Evolutionary conservation across 495 filamentous ascomycete species (phyloP), one percentile per base, ranked within the genome.

Genomic region (Penicillium samsonianum): DNA sequence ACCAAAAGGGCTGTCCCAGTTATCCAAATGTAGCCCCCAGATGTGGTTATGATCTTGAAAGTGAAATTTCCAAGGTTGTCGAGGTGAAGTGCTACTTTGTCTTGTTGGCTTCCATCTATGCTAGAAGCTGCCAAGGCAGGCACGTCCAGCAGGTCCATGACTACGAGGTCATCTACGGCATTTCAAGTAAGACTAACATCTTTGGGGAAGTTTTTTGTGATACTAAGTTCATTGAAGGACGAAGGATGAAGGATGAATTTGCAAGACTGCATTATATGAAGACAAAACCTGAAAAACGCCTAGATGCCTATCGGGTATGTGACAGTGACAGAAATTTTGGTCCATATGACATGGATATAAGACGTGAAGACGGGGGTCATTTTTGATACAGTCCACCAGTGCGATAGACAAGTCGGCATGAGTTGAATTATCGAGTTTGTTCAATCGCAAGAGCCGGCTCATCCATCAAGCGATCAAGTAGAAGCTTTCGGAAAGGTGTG

Each of bases 311-410:
- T 41, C 54, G 53, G 53, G 53, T 55, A 47, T 55, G 43, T 55
- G 53, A 54, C 52, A 45, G 52, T 63, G 57, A 59, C 54, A 50
- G 20, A 57, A 53, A 53, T 53, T 53, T 53, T 55, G 53, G 31
- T 47, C 43, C 53, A 46, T 37, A 45, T 44, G 30, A 52, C 23
- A 47, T 37, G 33, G 53, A 47, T 17, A 25, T 52, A 37, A 26
- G 53, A 55, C 43, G 9, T 46, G 31, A 41, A 52, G 25, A 46
- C n/a, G 31, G 31, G 17, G 14, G 43, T 52, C 42, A 33, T 37
- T 55, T 20, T 55, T 38, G 51, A 45, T 45, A 22, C 26, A 52
- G 19, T 25, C 41, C 19, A 54, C 28, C 20, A 45, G 12, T 25
- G 33, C 26, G 20, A 37, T 10, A 35, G 51, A 54, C 28, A 41